Conservation (phyloP, 139 green algal species). For the Parachlorella kessleri region DNA sequence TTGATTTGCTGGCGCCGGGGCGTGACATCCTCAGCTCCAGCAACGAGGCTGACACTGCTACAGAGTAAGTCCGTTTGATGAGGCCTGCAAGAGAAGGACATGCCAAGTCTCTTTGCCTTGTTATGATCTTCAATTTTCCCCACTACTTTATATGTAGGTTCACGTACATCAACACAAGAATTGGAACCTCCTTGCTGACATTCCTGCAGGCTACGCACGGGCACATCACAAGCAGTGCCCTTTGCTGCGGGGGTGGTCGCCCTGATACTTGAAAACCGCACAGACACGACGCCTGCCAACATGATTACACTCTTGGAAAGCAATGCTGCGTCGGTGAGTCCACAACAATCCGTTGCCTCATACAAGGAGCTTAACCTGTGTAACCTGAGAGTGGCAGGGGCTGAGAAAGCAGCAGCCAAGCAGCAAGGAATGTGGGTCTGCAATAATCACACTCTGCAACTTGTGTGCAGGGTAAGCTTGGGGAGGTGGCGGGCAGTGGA, state of each 20-base stretch:
- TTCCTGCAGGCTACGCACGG: constrained; percentile 17
- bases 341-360: too few relatives aligned
- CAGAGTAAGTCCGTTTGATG: constrained; percentile 30
- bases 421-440: too few relatives aligned
- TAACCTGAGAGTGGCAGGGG: too few relatives aligned
- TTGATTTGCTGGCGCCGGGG: constrained; percentile 54
- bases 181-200: not conserved
- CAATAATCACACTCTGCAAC: too few relatives aligned
- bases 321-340: too few relatives aligned
- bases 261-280: constrained; percentile 36
- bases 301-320: not conserved
- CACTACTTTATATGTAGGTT: too few relatives aligned
- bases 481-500: not conserved
- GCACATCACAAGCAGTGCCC: constrained; percentile 36
- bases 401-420: too few relatives aligned
- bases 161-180: too few relatives aligned
- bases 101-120: too few relatives aligned
- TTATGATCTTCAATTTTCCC: too few relatives aligned
- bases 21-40: constrained; percentile 35
- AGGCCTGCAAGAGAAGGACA: too few relatives aligned
- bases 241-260: constrained; percentile 32
- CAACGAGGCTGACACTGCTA: constrained; percentile 19
- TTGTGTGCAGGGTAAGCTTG: not conserved
- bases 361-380: too few relatives aligned
- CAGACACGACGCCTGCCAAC: not conserved